Evolutionary conservation across 371 early-diverging fungal species (phyloP).

Genomic region (Dinochytrium kinnereticum): DNA sequence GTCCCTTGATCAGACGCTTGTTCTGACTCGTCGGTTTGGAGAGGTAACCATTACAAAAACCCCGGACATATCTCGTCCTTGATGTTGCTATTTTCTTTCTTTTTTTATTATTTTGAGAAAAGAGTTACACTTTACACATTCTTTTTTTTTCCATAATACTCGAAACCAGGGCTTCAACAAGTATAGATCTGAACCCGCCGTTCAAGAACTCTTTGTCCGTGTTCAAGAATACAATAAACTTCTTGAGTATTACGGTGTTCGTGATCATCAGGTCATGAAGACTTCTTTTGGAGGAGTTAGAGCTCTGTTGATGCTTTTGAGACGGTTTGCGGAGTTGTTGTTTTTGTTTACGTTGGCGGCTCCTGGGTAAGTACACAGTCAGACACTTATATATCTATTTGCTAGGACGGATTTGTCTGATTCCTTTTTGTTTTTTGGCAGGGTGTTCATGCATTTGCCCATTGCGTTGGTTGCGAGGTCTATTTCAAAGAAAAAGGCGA

Average conservation of each 20-base stretch:
- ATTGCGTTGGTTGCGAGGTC: constrained; percentile 74
- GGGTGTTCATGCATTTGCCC: constrained; percentile 78
- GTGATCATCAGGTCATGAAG: constrained; percentile 94
- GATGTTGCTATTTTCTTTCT: too few relatives aligned
- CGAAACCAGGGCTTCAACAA: constrained; percentile 71
- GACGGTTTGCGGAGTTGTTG: constrained; percentile 68
- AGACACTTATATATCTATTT: too few relatives aligned
- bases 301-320: constrained; percentile 74
- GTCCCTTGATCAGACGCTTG: constrained; percentile 81
- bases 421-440: constrained; percentile 36
- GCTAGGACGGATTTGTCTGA: neutral
- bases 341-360: constrained; percentile 76
- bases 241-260: constrained; percentile 88
- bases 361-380: constrained; percentile 86
- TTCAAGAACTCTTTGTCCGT: constrained; percentile 46
- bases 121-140: too few relatives aligned
- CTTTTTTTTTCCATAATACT: neutral
- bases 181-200: constrained; percentile 80
- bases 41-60: too few relatives aligned
- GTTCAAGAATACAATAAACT: constrained; percentile 87
- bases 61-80: too few relatives aligned
- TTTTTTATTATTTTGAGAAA: too few relatives aligned
- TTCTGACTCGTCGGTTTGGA: constrained; percentile 91
- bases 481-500: constrained; percentile 79
- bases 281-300: constrained; percentile 70